A percentile compares a stretch with the other conserved stretches of the same genome.
These are phyloP conservation scores for Fusarium algeriense DNA, from an alignment of 2,329 filamentous ascomycete genomes.

Conservation along the genomic window DNA sequence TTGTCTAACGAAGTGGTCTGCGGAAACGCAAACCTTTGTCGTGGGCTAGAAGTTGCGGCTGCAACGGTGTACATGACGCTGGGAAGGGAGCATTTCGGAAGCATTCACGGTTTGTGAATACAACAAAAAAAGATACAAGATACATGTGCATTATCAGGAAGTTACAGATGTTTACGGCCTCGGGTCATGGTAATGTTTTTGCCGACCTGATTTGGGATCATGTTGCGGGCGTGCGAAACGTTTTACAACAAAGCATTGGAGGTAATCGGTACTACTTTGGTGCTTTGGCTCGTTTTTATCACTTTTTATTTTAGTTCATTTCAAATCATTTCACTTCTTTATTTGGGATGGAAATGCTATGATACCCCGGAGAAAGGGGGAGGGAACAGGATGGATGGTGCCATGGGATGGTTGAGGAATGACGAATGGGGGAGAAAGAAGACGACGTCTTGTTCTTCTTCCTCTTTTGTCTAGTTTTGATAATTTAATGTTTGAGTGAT, in stretches of 20 bases:
- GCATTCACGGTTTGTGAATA: slow-evolving; percentile 23
- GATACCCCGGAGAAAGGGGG: slow-evolving; percentile 41
- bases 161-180: slow-evolving; percentile 38
- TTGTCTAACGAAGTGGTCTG: slow-evolving; percentile 23
- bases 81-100: slow-evolving; percentile 39
- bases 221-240: slow-evolving; percentile 21
- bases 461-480: slow-evolving; percentile 28
- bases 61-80: slow-evolving; percentile 47
- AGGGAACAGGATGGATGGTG: slow-evolving; percentile 26
- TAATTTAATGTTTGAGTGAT: slow-evolving; percentile 36
- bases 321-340: slow-evolving; percentile 13
- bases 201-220: slow-evolving; percentile 28
- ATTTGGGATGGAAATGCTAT: slow-evolving; percentile 36
- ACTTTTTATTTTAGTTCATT: slow-evolving; percentile 1
- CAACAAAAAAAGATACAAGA: slow-evolving; percentile 17
- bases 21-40: slow-evolving; percentile 26
- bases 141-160: slow-evolving; percentile 42
- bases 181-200: slow-evolving; percentile 23
- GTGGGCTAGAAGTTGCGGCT: slow-evolving; percentile 39
- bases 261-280: slow-evolving; percentile 19
- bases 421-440: not conserved
- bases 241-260: slow-evolving; percentile 11
- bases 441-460: slow-evolving; percentile 24
- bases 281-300: slow-evolving; percentile 25
- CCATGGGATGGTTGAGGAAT: slow-evolving; percentile 10